A percentile compares a stretch with the other conserved stretches of the same genome.
Conservation (phyloP, 140 eudicot genomes). For the Oenanthe javanica region DNA sequence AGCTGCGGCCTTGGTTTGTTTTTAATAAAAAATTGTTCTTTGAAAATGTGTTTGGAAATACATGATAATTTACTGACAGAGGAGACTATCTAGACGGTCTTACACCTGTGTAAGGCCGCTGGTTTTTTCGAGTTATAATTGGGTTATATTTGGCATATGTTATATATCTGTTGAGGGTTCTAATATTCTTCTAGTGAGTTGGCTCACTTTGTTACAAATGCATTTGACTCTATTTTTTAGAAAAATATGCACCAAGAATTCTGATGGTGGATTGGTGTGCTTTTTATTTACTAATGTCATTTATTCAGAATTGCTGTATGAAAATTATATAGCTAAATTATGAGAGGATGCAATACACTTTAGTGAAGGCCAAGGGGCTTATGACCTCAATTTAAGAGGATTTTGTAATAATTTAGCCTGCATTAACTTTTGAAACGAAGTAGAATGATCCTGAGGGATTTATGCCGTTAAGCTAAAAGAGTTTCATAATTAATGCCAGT, state of each 20-base stretch:
- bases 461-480: neutral
- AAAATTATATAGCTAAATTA: neutral
- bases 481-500: neutral
- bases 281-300: neutral
- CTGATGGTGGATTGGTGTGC: neutral
- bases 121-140: neutral
- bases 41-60: neutral
- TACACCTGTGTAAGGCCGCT: neutral
- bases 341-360: neutral
- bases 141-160: neutral
- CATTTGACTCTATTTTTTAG: neutral
- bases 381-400: neutral
- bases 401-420: neutral
- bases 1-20: neutral
- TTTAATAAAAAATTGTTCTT: neutral
- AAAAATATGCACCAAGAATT: too few species aligned
- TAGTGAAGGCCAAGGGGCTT: neutral
- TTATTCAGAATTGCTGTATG: neutral
- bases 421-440: neutral
- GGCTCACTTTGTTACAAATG: neutral
- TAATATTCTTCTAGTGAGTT: neutral
- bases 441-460: neutral
- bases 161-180: neutral
- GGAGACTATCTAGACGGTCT: neutral
- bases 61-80: neutral